Percentiles rank a stretch among this genome's conserved stretches.
phyloP scores from a whole-genome alignment of 352 stramenopile species.

The Globisporangium paroecandrum region DNA sequence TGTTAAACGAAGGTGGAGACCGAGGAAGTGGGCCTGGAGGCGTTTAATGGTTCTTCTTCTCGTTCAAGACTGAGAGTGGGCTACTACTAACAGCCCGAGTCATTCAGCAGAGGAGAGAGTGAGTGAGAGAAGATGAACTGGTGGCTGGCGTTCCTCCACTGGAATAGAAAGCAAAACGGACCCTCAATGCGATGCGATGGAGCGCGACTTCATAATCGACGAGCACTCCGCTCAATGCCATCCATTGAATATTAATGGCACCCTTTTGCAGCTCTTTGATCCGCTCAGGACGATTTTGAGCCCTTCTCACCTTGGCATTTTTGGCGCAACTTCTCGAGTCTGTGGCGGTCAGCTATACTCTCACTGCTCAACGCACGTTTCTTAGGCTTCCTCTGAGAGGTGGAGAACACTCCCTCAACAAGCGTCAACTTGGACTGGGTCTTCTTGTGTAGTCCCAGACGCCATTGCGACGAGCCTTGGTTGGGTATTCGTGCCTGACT shows the following conservation, averaged over 20 bases:
- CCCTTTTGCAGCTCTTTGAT: too few relatives aligned
- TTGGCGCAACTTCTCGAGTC: not conserved
- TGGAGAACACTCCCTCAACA: too few relatives aligned
- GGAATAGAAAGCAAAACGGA: not conserved
- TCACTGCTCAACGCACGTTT: too few relatives aligned
- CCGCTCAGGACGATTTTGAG: too few relatives aligned
- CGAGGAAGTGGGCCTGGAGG: too few relatives aligned
- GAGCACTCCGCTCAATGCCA: not conserved
- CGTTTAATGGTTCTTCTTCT: not conserved
- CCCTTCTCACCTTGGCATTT: not conserved
- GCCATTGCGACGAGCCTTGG: too few relatives aligned
- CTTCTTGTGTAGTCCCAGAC: too few relatives aligned
- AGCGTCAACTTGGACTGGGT: too few relatives aligned
- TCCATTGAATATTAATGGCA: not conserved
- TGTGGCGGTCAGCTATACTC: too few relatives aligned
- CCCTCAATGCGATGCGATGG: not conserved
- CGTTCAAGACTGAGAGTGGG: not conserved
- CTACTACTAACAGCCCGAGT: not conserved
- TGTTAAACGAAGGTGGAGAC: not conserved
- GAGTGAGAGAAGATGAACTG: not conserved
- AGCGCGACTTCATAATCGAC: not conserved
- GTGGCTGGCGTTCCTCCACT: not conserved
- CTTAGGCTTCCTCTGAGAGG: too few relatives aligned
- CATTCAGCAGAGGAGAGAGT: not conserved
- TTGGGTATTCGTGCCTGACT: too few relatives aligned